Percentiles rank a stretch among this genome's conserved stretches.
Evolutionary conservation across 306 rosid species (phyloP).

Genomic region (Herpetospermum pedunculosum): DNA sequence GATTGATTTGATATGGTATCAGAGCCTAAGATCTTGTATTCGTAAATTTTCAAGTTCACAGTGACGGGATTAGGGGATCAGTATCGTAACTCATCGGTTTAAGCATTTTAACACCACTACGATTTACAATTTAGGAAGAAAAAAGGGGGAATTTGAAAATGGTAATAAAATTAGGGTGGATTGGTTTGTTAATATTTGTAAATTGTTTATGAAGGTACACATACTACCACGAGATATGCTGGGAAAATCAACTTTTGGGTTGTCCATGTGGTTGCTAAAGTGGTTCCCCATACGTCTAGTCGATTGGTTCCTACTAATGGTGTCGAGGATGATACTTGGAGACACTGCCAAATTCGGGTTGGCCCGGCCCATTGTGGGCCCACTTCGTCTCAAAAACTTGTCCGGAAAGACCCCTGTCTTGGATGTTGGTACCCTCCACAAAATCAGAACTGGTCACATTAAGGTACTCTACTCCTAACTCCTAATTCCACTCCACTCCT

Average conservation of each 20-base stretch:
- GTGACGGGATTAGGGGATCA: too few relatives aligned
- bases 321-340: slow-evolving; percentile 72
- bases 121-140: neutral
- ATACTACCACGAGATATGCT: slow-evolving; percentile 95
- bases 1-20: too few relatives aligned
- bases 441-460: slow-evolving; percentile 75
- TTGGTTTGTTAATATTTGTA: neutral
- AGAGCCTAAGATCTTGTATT: too few relatives aligned
- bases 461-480: too few relatives aligned
- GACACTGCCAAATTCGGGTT: slow-evolving; percentile 72
- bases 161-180: neutral
- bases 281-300: slow-evolving; percentile 81
- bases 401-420: slow-evolving; percentile 95
- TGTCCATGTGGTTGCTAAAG: slow-evolving; percentile 96
- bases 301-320: slow-evolving; percentile 53
- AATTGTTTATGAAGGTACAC: slow-evolving; percentile 52
- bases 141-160: neutral
- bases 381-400: slow-evolving; percentile 74
- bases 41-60: too few relatives aligned
- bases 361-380: slow-evolving; percentile 84
- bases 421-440: slow-evolving; percentile 91
- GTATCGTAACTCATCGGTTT: too few relatives aligned
- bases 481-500: too few relatives aligned
- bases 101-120: too few relatives aligned
- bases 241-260: slow-evolving; percentile 98